phyloP scores from a whole-genome alignment of 768 basidiomycete genomes.

The Suillus occidentalis region DNA sequence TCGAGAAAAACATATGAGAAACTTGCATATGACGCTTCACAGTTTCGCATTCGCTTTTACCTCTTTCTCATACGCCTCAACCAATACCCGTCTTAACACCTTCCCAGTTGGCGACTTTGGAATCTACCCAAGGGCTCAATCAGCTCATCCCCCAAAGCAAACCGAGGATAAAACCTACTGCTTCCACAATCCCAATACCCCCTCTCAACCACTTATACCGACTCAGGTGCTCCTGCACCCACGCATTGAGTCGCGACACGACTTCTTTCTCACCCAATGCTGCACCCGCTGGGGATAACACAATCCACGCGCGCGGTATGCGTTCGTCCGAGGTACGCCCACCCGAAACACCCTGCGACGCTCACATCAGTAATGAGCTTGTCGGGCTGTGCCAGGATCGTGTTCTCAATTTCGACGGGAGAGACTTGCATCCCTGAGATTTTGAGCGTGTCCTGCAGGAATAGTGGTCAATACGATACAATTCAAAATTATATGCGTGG shows the following conservation, averaged over 20 bases:
- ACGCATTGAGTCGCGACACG: conserved; percentile 48
- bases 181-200: conserved; percentile 58
- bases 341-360: conserved; percentile 70
- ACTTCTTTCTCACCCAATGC: conserved; percentile 41
- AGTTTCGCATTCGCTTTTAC: conserved; percentile 17
- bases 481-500: conserved; percentile 9
- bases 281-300: conserved; percentile 54
- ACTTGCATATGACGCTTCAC: conserved; percentile 1
- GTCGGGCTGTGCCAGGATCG: conserved; percentile 56
- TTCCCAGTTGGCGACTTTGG: conserved; percentile 71
- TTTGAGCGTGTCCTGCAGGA: conserved; percentile 62
- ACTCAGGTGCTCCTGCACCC: conserved; percentile 60
- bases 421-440: conserved; percentile 73
- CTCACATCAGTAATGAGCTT: conserved; percentile 58
- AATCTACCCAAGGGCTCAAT: conserved; percentile 39
- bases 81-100: conserved; percentile 54
- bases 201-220: conserved; percentile 71
- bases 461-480: not conserved
- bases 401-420: conserved; percentile 67
- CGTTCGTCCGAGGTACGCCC: conserved; percentile 65
- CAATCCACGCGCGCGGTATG: conserved; percentile 71
- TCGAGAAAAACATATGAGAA: not conserved
- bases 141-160: conserved; percentile 4
- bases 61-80: conserved; percentile 48
- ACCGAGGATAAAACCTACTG: conserved; percentile 38